Percentiles rank a stretch among this genome's conserved stretches.
These are phyloP conservation scores for Liquidambar formosana DNA, from an alignment of 164 flowering plant species.

Conservation along the genomic window DNA sequence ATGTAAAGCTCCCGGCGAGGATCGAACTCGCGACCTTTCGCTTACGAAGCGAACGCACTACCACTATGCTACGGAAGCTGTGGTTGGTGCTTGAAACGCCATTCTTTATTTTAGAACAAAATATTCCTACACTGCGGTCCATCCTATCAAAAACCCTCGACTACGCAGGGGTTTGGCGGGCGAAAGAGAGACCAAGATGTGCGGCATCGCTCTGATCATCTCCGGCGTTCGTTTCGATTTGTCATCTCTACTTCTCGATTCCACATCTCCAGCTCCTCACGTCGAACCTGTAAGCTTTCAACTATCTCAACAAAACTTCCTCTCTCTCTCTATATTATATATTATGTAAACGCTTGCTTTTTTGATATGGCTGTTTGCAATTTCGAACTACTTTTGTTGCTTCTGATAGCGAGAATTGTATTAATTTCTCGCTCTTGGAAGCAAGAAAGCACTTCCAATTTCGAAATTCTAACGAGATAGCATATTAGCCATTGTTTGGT, in stretches of 20 bases:
- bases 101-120: too few species aligned
- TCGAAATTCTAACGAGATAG: too few species aligned
- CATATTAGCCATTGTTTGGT: too few species aligned
- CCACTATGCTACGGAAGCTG: conserved; percentile 99
- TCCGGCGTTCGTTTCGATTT: conserved; percentile 54
- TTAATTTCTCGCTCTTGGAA: background rate
- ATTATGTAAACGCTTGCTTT: too few species aligned
- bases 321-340: too few species aligned
- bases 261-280: conserved; percentile 16
- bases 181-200: conserved; percentile 43
- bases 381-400: too few species aligned
- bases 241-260: conserved; percentile 27
- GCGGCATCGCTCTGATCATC: conserved; percentile 76
- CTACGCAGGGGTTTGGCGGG: background rate
- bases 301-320: too few species aligned
- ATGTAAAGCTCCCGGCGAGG: conserved; percentile 99
- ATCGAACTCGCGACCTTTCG: conserved; percentile 99
- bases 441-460: too few species aligned
- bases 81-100: too few species aligned
- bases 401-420: background rate
- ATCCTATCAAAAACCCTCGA: too few species aligned
- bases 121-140: too few species aligned
- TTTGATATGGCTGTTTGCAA: too few species aligned
- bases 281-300: conserved; percentile 29
- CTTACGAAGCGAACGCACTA: conserved; percentile 99